Evolutionary conservation across 1,139 yeast genomes (phyloP), one percentile per base, ranked within the genome.

Genomic region (Magnusiomyces paraingens): DNA sequence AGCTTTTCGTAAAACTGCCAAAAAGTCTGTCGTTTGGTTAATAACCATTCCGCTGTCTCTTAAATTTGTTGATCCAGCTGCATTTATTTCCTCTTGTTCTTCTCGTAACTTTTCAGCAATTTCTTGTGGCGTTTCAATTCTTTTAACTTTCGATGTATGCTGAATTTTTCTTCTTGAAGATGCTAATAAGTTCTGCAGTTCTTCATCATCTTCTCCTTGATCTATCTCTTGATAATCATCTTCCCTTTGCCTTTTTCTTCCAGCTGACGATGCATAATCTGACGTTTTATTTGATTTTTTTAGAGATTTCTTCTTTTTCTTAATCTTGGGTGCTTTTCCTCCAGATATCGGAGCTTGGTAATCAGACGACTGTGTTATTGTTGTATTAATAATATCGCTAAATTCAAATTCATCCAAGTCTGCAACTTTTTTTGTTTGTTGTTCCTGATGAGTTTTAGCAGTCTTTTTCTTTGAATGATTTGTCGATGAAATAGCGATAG

Each of bases 11-110:
- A 80, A 58, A 1, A 73, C 68, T 18, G 70, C 73, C 56, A 86
- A 71, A 64, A 86, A 84, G 39, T 81, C 85, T 2, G 73, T 66
- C 2, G 81, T 82, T 53, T 82, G 86, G 64, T 84, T 84, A 48
- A 82, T 71, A 0, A 79, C 72, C 36, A 79, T 58, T 38, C 57
- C 61, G 40, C 62, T 61, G 12, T 70, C 69, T 26, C 4, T 5
- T 26, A 8, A 26, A 26, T 26, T 26, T 26, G 32, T 26, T 26
- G 32, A 26, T 26, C 8, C 32, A 26, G 32, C 32, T 5, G 32
- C 32, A 26, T 26, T 26, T 26, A 26, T 5, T 8, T 26, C 32
- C 48, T 73, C 77, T n/a, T 70, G 70, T 51, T 70, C 70, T 58
- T 66, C 72, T 15, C 68, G 66, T 17, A 80, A 72, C 54, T 80